A percentile compares a stretch with the other conserved stretches of the same genome.
Conservation (phyloP, 2,329 filamentous ascomycete genomes). For the Fusarium drepaniforme region DNA sequence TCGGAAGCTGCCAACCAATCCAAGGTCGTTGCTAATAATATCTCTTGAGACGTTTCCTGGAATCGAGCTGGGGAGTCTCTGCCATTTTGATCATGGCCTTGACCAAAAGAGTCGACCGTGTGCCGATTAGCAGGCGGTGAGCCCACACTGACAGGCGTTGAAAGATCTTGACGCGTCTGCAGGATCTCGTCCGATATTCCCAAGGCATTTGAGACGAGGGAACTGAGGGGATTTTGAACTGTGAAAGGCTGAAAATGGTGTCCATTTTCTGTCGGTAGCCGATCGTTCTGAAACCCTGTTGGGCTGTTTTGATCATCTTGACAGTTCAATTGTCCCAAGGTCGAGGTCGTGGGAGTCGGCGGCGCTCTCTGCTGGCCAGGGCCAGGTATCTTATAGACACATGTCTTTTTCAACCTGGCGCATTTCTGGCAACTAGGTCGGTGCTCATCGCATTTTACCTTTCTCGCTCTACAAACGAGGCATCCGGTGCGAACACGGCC, state of each 20-base stretch:
- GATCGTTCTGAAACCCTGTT: neutral
- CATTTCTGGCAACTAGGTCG: constrained; percentile 16
- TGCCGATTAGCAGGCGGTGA: neutral
- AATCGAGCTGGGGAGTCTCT: neutral
- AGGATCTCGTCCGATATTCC: neutral
- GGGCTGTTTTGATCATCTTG: neutral
- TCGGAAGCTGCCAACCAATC: constrained; percentile 4
- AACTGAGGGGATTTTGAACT: neutral
- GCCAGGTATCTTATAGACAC: constrained; percentile 13
- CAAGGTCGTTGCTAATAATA: neutral
- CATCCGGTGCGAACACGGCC: constrained; percentile 9
- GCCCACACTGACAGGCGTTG: neutral
- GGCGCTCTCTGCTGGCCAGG: constrained; percentile 1
- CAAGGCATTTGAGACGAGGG: neutral
- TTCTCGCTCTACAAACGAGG: constrained; percentile 5
- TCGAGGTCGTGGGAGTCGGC: neutral
- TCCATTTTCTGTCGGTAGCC: neutral
- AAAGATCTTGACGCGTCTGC: neutral
- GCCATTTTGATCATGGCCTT: neutral
- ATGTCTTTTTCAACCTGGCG: constrained; percentile 4
- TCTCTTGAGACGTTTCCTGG: neutral
- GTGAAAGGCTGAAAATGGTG: neutral
- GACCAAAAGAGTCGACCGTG: neutral
- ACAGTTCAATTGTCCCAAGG: neutral
- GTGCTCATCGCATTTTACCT: constrained; percentile 15